phyloP scores from a whole-genome alignment of 2,329 filamentous ascomycete genomes.

The Bertia moriformis region DNA sequence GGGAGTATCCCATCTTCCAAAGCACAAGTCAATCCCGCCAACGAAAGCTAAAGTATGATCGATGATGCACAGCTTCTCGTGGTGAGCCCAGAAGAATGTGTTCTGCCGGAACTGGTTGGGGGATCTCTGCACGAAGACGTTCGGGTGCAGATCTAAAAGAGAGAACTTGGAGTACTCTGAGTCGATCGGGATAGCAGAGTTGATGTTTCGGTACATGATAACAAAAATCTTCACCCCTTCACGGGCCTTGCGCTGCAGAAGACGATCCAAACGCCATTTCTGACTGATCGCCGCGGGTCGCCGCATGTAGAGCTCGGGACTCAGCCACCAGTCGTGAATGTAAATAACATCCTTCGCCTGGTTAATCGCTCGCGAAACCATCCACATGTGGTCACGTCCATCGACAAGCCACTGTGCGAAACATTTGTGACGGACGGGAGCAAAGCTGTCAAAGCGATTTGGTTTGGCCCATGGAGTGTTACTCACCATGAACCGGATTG shows the following conservation, averaged over 20 bases:
- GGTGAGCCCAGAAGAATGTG: slow-evolving; percentile 97
- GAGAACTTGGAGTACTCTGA: slow-evolving; percentile 97
- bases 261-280: slow-evolving; percentile 87
- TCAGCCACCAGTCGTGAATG: slow-evolving; percentile 99
- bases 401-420: slow-evolving; percentile 96
- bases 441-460: slow-evolving; percentile 86
- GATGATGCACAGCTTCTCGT: slow-evolving; percentile 73
- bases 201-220: slow-evolving; percentile 95
- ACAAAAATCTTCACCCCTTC: slow-evolving; percentile 97
- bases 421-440: slow-evolving; percentile 71
- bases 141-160: slow-evolving; percentile 83
- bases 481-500: slow-evolving; percentile 70
- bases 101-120: slow-evolving; percentile 98
- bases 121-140: slow-evolving; percentile 89
- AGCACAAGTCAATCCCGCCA: slow-evolving; percentile 89
- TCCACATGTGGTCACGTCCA: slow-evolving; percentile 98
- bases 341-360: slow-evolving; percentile 97
- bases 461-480: slow-evolving; percentile 70
- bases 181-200: slow-evolving; percentile 91
- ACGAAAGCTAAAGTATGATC: slow-evolving; percentile 94
- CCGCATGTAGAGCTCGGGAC: slow-evolving; percentile 87
- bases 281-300: slow-evolving; percentile 89
- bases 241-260: slow-evolving; percentile 82
- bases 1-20: slow-evolving; percentile 92
- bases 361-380: slow-evolving; percentile 87